Percentiles rank a stretch among this genome's conserved stretches.
phyloP scores from a whole-genome alignment of 306 rosid genomes.

The Prunus armeniaca region DNA sequence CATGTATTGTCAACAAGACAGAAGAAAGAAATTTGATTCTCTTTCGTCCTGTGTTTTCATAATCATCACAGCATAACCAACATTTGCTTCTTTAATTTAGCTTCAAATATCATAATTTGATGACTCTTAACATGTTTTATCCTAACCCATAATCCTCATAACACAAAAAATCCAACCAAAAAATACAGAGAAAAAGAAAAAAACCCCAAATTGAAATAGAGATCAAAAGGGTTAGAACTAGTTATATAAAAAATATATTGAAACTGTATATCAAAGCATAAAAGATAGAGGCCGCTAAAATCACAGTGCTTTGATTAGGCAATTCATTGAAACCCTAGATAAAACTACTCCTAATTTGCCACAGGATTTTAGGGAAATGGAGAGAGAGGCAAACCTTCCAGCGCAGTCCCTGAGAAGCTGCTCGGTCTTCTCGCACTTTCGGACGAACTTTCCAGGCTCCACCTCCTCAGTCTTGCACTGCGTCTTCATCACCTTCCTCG shows the following conservation, averaged over 20 bases:
- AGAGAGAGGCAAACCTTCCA: slow-evolving; percentile 44
- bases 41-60: neutral
- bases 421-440: slow-evolving; percentile 84
- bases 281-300: neutral
- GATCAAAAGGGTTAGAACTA: neutral
- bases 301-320: neutral
- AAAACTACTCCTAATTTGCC: neutral
- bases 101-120: neutral
- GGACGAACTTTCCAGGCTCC: slow-evolving; percentile 70
- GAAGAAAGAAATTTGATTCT: neutral
- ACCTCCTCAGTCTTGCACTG: slow-evolving; percentile 84
- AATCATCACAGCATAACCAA: neutral
- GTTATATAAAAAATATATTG: no score
- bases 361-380: neutral
- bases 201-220: neutral
- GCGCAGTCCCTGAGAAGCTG: slow-evolving; percentile 65
- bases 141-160: neutral
- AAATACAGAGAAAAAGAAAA: neutral
- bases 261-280: neutral
- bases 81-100: neutral
- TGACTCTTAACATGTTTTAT: neutral
- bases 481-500: slow-evolving; percentile 54
- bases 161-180: no score
- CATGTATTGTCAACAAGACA: neutral
- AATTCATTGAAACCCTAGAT: slow-evolving; percentile 1